Evolutionary conservation across 2,329 filamentous ascomycete species (phyloP).

Genomic region (Epichloe gansuensis): DNA sequence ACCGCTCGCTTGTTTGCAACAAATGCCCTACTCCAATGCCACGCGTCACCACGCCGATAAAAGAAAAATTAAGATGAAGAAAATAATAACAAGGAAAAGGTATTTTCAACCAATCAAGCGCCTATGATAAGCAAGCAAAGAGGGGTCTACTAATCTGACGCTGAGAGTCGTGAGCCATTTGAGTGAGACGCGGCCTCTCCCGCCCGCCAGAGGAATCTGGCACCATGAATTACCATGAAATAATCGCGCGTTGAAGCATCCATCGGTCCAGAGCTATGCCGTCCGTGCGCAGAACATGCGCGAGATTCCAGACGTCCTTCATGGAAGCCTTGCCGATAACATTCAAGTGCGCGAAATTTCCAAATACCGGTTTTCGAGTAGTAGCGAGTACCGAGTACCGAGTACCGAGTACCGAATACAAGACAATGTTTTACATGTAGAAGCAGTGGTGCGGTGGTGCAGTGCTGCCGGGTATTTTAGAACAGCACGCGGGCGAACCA

Average conservation of each 20-base stretch:
- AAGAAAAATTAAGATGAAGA: not conserved
- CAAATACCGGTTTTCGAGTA: not conserved
- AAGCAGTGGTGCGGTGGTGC: too few relatives aligned
- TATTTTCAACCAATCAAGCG: not conserved
- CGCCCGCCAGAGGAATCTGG: not conserved
- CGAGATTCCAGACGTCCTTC: not conserved
- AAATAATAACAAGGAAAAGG: not conserved
- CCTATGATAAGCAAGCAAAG: too few relatives aligned
- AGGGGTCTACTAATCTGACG: too few relatives aligned
- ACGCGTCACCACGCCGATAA: not conserved
- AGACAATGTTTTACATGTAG: too few relatives aligned
- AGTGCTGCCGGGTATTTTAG: too few relatives aligned
- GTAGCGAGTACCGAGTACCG: too few relatives aligned
- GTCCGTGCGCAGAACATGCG: not conserved
- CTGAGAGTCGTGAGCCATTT: not conserved
- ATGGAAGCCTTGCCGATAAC: not conserved
- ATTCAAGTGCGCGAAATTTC: not conserved
- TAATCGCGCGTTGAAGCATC: too few relatives aligned
- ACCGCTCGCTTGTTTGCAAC: constrained; percentile 4
- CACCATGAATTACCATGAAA: too few relatives aligned
- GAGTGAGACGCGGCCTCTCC: not conserved
- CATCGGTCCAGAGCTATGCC: too few relatives aligned
- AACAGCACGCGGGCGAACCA: too few relatives aligned
- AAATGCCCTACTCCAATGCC: not conserved
- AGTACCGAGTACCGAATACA: too few relatives aligned